Evolutionary conservation across 192 early-diverging fungal species (phyloP).

Genomic region (Umbelopsis vinacea): DNA sequence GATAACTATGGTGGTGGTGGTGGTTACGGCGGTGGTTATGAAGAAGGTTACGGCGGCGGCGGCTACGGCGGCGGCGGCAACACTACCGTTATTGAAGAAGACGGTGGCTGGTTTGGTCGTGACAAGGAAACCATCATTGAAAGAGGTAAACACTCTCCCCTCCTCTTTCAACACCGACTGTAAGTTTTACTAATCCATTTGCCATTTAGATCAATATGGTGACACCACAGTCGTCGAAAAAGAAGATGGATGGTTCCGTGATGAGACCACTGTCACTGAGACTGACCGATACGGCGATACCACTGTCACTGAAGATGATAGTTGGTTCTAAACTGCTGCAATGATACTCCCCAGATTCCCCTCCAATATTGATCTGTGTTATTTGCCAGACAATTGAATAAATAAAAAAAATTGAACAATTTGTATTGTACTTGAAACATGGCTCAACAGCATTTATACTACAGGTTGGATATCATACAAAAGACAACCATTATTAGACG

Average conservation of each 20-base stretch:
- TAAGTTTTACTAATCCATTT: not conserved
- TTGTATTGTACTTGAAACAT: too few relatives aligned
- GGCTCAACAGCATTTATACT: slow-evolving; percentile 9
- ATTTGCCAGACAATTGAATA: not conserved
- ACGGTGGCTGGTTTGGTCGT: slow-evolving; percentile 34
- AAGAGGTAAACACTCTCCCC: slow-evolving; percentile 19
- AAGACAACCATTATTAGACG: slow-evolving; percentile 79
- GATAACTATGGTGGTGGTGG: not conserved
- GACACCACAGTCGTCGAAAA: slow-evolving; percentile 27
- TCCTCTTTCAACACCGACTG: too few relatives aligned
- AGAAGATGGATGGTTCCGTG: slow-evolving; percentile 39
- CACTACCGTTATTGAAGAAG: slow-evolving; percentile 38
- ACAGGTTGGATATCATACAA: slow-evolving; percentile 81
- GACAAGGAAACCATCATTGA: slow-evolving; percentile 32
- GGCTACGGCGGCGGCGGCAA: slow-evolving; percentile 28
- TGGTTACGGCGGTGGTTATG: slow-evolving; percentile 17
- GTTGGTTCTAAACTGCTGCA: slow-evolving; percentile 6
- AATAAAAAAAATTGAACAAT: not conserved
- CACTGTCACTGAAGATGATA: not conserved
- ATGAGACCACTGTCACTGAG: slow-evolving; percentile 35
- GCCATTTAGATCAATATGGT: slow-evolving; percentile 36
- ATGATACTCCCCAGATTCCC: not conserved
- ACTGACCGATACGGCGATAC: slow-evolving; percentile 34
- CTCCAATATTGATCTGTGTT: not conserved
- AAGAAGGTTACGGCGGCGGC: slow-evolving; percentile 23